These are phyloP conservation scores for Fusarium torreyae DNA, from an alignment of 2,329 filamentous ascomycete genomes.

Conservation along the genomic window DNA sequence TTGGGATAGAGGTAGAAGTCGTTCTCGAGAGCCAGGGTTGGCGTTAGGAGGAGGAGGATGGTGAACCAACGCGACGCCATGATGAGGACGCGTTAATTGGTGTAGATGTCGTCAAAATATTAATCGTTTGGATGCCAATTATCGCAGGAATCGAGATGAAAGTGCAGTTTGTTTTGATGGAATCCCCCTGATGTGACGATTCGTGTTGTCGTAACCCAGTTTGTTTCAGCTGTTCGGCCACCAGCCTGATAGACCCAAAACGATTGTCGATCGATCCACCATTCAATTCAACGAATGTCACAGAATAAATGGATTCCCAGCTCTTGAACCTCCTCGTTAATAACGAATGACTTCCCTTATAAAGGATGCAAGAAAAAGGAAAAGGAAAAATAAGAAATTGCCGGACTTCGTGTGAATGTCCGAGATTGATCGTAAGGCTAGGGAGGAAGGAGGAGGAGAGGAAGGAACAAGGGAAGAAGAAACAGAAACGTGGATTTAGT, in stretches of 20 bases:
- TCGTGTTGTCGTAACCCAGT: slow-evolving; percentile 9
- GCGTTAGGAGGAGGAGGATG: slow-evolving; percentile 49
- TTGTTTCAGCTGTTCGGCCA: slow-evolving; percentile 41
- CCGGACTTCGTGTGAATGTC: too few species aligned
- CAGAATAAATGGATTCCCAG: slow-evolving; percentile 1
- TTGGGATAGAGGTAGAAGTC: slow-evolving; percentile 56
- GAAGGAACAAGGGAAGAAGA: neutral
- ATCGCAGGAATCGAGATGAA: neutral
- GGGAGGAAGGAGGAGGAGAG: slow-evolving; percentile 10
- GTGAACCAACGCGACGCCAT: slow-evolving; percentile 53
- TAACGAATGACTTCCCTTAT: slow-evolving; percentile 23
- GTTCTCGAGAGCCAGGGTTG: slow-evolving; percentile 47
- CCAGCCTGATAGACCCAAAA: slow-evolving; percentile 17
- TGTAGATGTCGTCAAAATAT: neutral
- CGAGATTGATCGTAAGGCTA: neutral
- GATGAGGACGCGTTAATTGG: slow-evolving; percentile 4
- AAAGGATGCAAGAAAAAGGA: neutral
- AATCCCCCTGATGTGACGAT: neutral
- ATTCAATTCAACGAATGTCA: neutral
- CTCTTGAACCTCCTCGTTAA: neutral
- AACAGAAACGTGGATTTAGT: neutral
- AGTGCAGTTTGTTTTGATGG: neutral
- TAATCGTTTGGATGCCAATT: neutral
- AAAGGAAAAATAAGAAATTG: neutral
- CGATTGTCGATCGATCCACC: slow-evolving; percentile 14